Percentiles rank a stretch among this genome's conserved stretches.
Evolutionary conservation across 805 yeast species (phyloP).

Genomic region (Candida qinlingensis): DNA sequence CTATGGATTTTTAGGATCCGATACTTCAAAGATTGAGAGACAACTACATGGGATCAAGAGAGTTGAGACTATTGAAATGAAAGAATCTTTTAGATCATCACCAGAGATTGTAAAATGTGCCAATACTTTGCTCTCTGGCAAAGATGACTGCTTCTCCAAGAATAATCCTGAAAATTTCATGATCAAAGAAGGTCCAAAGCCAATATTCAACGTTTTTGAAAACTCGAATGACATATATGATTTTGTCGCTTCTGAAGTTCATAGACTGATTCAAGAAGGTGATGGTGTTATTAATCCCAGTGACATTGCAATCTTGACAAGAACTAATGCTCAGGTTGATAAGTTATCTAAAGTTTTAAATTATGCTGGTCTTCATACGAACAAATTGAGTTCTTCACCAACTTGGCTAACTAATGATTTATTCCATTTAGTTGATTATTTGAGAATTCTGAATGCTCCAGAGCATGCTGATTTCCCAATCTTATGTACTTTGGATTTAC

Average conservation of each 20-base stretch:
- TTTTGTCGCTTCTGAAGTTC: conserved; percentile 41
- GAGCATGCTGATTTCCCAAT: conserved; percentile 24
- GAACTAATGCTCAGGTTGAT: conserved; percentile 46
- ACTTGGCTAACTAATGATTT: conserved; percentile 45
- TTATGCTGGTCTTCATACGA: conserved; percentile 36
- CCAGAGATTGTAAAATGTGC: conserved; percentile 50
- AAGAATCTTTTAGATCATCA: conserved; percentile 56
- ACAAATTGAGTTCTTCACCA: conserved; percentile 41
- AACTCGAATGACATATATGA: conserved; percentile 33
- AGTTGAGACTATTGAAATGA: conserved; percentile 28
- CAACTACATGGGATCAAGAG: conserved; percentile 17
- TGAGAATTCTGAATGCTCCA: conserved; percentile 36
- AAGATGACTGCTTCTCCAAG: conserved; percentile 3
- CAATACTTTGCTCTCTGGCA: conserved; percentile 13
- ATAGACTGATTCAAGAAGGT: conserved; percentile 35
- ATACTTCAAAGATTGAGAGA: conserved; percentile 27
- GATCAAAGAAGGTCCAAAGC: conserved; percentile 10
- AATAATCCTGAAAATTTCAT: background rate
- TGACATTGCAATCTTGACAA: conserved; percentile 49
- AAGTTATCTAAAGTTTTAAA: conserved; percentile 33
- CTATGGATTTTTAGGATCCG: conserved; percentile 59
- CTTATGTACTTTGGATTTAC: conserved; percentile 21
- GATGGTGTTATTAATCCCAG: conserved; percentile 36
- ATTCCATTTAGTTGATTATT: conserved; percentile 39
- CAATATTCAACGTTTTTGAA: conserved; percentile 21